These are phyloP conservation scores for Catharanthus roseus DNA, from an alignment of 257 asterid species.

Conservation along the genomic window DNA sequence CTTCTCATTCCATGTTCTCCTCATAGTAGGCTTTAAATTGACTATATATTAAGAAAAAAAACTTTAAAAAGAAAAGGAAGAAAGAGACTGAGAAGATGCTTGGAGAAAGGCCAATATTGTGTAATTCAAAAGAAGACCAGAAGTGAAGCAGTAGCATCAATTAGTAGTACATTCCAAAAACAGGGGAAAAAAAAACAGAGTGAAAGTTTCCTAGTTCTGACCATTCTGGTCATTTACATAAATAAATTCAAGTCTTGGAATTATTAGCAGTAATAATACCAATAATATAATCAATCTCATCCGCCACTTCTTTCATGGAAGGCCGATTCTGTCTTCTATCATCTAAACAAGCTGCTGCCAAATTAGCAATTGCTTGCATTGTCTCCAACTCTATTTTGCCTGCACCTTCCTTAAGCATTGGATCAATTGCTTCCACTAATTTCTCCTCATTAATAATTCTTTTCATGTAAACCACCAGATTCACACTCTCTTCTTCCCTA, in stretches of 20 bases:
- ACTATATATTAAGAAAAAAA: neutral
- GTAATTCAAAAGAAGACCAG: neutral
- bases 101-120: neutral
- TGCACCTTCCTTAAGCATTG: constrained; percentile 37
- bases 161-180: neutral
- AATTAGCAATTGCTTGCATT: constrained; percentile 52
- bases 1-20: neutral
- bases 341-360: constrained; percentile 53
- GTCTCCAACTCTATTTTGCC: constrained; percentile 48
- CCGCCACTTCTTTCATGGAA: constrained; percentile 67
- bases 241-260: constrained; percentile 2
- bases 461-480: constrained; percentile 57
- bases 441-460: constrained; percentile 39
- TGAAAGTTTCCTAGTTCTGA: neutral
- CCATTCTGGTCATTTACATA: neutral
- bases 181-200: neutral
- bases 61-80: no score
- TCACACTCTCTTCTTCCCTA: constrained; percentile 49
- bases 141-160: neutral
- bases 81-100: neutral
- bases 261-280: constrained; percentile 28
- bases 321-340: constrained; percentile 57
- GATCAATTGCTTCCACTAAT: constrained; percentile 44
- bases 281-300: constrained; percentile 53
- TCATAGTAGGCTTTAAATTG: neutral